Base-by-base conservation (phyloP, 352 stramenopile genomes). In the Globisporangium cederbergense region DNA sequence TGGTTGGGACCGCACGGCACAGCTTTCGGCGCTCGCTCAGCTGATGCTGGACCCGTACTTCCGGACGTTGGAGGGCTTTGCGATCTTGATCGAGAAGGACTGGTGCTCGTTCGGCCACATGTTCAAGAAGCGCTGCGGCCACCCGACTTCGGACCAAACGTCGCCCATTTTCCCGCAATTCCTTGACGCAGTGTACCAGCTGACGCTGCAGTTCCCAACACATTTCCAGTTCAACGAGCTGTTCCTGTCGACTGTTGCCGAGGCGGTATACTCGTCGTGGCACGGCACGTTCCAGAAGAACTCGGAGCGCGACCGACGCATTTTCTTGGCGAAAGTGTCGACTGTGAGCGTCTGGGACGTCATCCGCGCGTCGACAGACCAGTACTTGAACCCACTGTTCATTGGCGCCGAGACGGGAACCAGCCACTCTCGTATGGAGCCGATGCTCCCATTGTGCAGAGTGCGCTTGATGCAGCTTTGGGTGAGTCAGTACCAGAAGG, bases 151-250 rank as follows among this genome's bases (percentile, higher is more conserved):
- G 8, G 93, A 98, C 52, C 91, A 99, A 69, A 92, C 96, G 20
- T 99, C 97, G 46, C 98, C 98, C 3, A 97, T 99, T 51, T 99
- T 99, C 78, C 73, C 99, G 45, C 97, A 99, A 71, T 99, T 99
- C 73, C 76, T 99, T 16, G 97, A 99, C 77, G 98, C 90, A 60
- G 93, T 99, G 30, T 99, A 97, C 69, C 97, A 99, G 76, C 74
- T 99, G 25, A 90, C 98, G 13, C 78, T 97, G 43, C 96, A 99
- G 67, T 99, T 98, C 61, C 98, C 98, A 14, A 94, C 92, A 6
- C 90, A 93, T 67, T 99, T 99, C 71, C 97, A 99, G 74, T 99
- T 99, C 73, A 99, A 98, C 74, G 87, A 97, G 70, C 65, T 91
- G 14, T 82, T 97, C 43, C 72, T 99, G 20, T 82, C 98, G 30